Evolutionary conservation across 257 asterid species (phyloP).

Genomic region (Linderniella brevidens): DNA sequence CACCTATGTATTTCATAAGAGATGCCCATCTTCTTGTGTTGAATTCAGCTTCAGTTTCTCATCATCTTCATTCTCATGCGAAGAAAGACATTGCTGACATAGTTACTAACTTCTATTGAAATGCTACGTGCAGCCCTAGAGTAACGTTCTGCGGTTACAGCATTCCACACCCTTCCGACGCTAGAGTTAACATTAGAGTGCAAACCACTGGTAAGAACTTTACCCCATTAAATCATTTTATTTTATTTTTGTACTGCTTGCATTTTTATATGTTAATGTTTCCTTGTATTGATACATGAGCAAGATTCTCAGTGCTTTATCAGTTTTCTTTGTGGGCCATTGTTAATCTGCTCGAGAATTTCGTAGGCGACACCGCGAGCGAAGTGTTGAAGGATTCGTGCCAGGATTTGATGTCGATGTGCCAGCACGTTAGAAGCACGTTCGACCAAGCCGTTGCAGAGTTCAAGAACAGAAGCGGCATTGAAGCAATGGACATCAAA

Average conservation of each 20-base stretch:
- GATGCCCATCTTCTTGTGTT: too few species aligned
- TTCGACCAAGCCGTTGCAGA: slow-evolving; percentile 50
- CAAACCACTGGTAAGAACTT: slow-evolving; percentile 70
- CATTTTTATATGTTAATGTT: neutral
- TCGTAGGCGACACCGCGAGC: slow-evolving; percentile 67
- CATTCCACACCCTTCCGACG: slow-evolving; percentile 95
- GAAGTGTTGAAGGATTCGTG: slow-evolving; percentile 76
- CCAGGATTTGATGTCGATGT: slow-evolving; percentile 60
- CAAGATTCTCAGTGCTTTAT: too few species aligned
- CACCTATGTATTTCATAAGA: too few species aligned
- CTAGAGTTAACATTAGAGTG: slow-evolving; percentile 74
- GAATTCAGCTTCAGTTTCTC: neutral
- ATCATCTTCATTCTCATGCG: neutral
- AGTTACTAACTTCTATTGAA: neutral
- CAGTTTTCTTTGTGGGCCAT: neutral
- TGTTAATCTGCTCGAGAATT: neutral
- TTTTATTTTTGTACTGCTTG: neutral
- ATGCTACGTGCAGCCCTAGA: slow-evolving; percentile 57
- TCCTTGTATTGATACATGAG: too few species aligned
- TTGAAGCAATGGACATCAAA: slow-evolving; percentile 19
- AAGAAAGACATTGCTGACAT: neutral
- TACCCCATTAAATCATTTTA: too few species aligned
- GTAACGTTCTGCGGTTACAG: slow-evolving; percentile 81
- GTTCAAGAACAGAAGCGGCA: slow-evolving; percentile 30
- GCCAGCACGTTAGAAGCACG: slow-evolving; percentile 54